These are phyloP conservation scores for Moesziomyces parantarcticus DNA, from an alignment of 1,284 basidiomycete genomes.

Conservation along the genomic window DNA sequence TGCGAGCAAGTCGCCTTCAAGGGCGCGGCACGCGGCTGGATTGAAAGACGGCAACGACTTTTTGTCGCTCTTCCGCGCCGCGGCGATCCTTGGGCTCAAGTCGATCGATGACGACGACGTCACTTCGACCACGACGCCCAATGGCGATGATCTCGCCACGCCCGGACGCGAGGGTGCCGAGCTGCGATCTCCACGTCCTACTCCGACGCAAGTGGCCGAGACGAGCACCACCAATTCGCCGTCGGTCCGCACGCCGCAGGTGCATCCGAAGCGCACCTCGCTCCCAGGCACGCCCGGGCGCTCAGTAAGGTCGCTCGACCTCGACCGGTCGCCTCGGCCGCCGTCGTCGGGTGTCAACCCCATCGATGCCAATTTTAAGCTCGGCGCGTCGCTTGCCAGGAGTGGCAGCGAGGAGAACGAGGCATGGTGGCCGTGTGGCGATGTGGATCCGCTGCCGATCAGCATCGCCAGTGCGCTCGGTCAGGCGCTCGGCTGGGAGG, in stretches of 20 bases:
- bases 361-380: conserved; percentile 43
- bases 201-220: conserved; percentile 18
- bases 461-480: conserved; percentile 55
- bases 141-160: conserved; percentile 14
- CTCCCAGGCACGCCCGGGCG: conserved; percentile 28
- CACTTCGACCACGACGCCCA: neutral
- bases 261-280: conserved; percentile 22
- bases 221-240: conserved; percentile 27
- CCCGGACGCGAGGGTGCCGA: conserved; percentile 11
- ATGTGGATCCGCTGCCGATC: conserved; percentile 56
- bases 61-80: conserved; percentile 30
- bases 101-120: conserved; percentile 15
- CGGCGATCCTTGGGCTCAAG: conserved; percentile 17
- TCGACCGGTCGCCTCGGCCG: conserved; percentile 31
- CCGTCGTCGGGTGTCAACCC: conserved; percentile 19
- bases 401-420: conserved; percentile 31
- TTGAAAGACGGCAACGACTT: conserved; percentile 25
- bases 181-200: conserved; percentile 4
- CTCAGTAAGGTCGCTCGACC: conserved; percentile 35
- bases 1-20: conserved; percentile 8
- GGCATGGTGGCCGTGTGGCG: conserved; percentile 58
- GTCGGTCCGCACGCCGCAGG: conserved; percentile 27
- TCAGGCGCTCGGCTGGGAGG: conserved; percentile 63
- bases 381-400: conserved; percentile 21
- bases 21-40: conserved; percentile 11